Percentiles rank a stretch among this genome's conserved stretches.
phyloP scores from a whole-genome alignment of 352 stramenopile genomes.

The Globisporangium apiculatum region DNA sequence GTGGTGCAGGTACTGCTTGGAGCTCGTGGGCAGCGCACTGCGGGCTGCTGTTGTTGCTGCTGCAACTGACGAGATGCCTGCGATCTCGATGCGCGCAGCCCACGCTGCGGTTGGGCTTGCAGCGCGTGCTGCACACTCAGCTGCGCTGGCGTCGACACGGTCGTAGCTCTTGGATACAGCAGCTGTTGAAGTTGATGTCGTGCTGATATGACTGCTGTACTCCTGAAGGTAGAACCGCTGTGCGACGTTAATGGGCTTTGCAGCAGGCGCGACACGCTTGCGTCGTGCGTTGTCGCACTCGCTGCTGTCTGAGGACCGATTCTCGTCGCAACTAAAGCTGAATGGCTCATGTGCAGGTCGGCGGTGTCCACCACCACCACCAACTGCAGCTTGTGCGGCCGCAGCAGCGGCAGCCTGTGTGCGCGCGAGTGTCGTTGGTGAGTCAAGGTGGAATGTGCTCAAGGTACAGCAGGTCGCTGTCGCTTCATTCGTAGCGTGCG shows the following conservation, averaged over 20 bases:
- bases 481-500: slow-evolving; percentile 15
- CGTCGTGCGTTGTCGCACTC: slow-evolving; percentile 2
- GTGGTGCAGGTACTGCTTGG: slow-evolving; percentile 1
- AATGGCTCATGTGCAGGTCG: background rate
- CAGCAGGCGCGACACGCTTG: slow-evolving; percentile 1
- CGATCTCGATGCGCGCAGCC: slow-evolving; percentile 55
- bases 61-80: slow-evolving; percentile 23
- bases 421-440: slow-evolving; percentile 4
- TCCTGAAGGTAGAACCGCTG: slow-evolving; percentile 25
- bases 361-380: background rate
- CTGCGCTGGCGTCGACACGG: background rate
- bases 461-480: slow-evolving; percentile 4
- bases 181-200: slow-evolving; percentile 11
- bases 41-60: background rate
- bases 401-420: slow-evolving; percentile 9
- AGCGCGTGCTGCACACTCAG: background rate
- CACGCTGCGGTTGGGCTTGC: slow-evolving; percentile 20
- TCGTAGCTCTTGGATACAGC: slow-evolving; percentile 16
- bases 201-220: slow-evolving; percentile 9
- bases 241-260: slow-evolving; percentile 25
- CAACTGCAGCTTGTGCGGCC: slow-evolving; percentile 5
- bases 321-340: slow-evolving; percentile 1
- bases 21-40: background rate
- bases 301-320: background rate
- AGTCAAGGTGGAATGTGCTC: slow-evolving; percentile 5